These are phyloP conservation scores for Astrocystis sublimbata DNA, from an alignment of 495 filamentous ascomycete species.

Conservation along the genomic window DNA sequence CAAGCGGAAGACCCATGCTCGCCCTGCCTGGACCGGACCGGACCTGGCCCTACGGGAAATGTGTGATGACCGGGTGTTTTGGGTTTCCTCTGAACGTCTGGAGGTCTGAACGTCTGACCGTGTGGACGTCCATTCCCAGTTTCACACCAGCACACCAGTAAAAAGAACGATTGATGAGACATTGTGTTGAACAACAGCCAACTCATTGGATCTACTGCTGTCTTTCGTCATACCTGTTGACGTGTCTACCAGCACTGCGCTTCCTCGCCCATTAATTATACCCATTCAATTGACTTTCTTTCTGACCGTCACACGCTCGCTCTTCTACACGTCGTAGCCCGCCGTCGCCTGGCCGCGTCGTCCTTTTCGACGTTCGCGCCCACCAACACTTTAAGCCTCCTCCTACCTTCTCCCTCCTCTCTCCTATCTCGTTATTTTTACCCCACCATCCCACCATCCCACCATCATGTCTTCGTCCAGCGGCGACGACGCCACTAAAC, in stretches of 20 bases:
- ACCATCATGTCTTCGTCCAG: slow-evolving; percentile 15
- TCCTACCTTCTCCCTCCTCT: background rate
- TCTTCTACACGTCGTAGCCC: background rate
- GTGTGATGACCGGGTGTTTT: too few species aligned
- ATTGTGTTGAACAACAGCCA: background rate
- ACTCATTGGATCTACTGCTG: too few species aligned
- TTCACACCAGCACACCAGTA: background rate
- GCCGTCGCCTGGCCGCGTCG: background rate
- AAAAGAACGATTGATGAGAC: background rate
- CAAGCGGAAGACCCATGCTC: background rate
- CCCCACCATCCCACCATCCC: slow-evolving; percentile 1
- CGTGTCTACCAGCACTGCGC: background rate
- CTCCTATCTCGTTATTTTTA: background rate
- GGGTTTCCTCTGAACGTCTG: too few species aligned
- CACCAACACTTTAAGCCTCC: background rate
- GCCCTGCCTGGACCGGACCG: slow-evolving; percentile 6
- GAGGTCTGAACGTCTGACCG: too few species aligned
- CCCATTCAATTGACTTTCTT: slow-evolving; percentile 2
- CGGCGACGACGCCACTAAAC: slow-evolving; percentile 28
- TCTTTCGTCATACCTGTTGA: background rate
- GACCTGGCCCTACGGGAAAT: too few species aligned
- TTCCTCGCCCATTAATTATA: background rate
- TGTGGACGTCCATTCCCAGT: too few species aligned
- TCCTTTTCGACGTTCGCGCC: background rate
- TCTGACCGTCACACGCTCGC: background rate